Base-by-base conservation (phyloP, 208 protist species). In the Borovskyia barvae region DNA sequence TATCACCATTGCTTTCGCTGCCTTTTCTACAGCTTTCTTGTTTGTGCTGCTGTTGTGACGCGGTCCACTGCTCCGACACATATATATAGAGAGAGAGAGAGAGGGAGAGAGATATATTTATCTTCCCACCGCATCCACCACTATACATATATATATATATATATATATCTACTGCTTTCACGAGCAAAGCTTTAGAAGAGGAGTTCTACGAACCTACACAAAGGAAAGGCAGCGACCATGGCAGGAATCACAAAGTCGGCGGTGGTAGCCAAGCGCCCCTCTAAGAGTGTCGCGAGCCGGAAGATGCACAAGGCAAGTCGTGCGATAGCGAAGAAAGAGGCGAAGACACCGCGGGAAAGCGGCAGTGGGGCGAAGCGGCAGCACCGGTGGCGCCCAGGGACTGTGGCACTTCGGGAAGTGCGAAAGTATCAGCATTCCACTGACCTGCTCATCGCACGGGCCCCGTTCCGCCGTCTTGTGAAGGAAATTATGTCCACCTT, bases 381-480 rank as follows among this genome's bases (percentile, higher is more conserved):
- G 20, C 97, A 98, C 66, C 85, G 98, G 64, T 99, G 97, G 97
- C 85, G 97, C 60, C 99, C 98, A 22, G 99, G 99, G 48, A 99
- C 98, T 17, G 98, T 99, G 12, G 99, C 98, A 15, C 91, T 99
- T 35, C 93, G 98, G 53, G 98, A 99, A 80, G 99, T 99, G 62
- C 90, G 98, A 54, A 85, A 90, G 37, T 99, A 99, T 86, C 99
- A 99, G 83, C 98, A 97, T 75, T 90, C 83, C 26, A 99, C 98
- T 17, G 95, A 99, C 29, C 82, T 99, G n/a, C 90, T 99, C 36
- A 98, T 99, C 72, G 79, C 95, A 59, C 98, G 98, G 59, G 84
- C 99, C 0, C 98, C 99, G 54, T 99, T 99, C 94, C 97, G 98
- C 61, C 96, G 98, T 53, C 90, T 99, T 5, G 98, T 99, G 40